A percentile compares a stretch with the other conserved stretches of the same genome.
Conservation (phyloP, 2,329 filamentous ascomycete species). For the Paradendryphiella salina region DNA sequence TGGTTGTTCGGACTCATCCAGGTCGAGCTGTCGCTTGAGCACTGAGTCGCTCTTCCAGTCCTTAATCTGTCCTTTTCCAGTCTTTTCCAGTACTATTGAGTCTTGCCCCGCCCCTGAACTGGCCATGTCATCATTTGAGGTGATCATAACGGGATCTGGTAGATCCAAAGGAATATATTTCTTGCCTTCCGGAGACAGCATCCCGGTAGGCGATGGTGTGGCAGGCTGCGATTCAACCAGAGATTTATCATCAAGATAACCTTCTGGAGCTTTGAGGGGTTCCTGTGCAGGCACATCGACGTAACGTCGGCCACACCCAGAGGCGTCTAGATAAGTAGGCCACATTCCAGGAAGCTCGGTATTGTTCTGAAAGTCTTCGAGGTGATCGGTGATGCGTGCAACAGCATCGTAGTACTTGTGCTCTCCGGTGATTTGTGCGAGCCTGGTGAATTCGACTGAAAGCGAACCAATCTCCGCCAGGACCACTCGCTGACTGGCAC, state of each 20-base stretch:
- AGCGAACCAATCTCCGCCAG: slow-evolving; percentile 55
- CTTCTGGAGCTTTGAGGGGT: slow-evolving; percentile 23
- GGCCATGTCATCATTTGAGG: slow-evolving; percentile 22
- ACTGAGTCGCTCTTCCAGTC: slow-evolving; percentile 28
- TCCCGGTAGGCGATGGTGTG: slow-evolving; percentile 20
- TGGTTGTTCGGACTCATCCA: slow-evolving; percentile 21
- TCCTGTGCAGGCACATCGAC: slow-evolving; percentile 31
- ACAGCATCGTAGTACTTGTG: slow-evolving; percentile 54
- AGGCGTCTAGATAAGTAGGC: slow-evolving; percentile 52
- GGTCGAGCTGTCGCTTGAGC: slow-evolving; percentile 31
- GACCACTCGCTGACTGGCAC: slow-evolving; percentile 48
- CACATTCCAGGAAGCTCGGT: slow-evolving; percentile 55
- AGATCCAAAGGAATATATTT: slow-evolving; percentile 40
- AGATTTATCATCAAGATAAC: slow-evolving; percentile 6
- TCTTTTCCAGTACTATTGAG: slow-evolving; percentile 10
- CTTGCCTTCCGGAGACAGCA: slow-evolving; percentile 35
- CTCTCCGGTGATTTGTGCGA: slow-evolving; percentile 53
- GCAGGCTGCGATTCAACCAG: slow-evolving; percentile 3
- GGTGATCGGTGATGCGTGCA: slow-evolving; percentile 50
- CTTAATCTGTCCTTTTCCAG: slow-evolving; percentile 24
- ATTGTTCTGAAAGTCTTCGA: slow-evolving; percentile 51
- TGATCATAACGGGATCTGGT: slow-evolving; percentile 36
- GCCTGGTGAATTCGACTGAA: slow-evolving; percentile 54
- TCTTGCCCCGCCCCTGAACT: neutral
- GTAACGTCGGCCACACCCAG: slow-evolving; percentile 40